A percentile compares a stretch with the other conserved stretches of the same genome.
Conservation (phyloP, 345 rosid genomes). For the Durio zibethinus region DNA sequence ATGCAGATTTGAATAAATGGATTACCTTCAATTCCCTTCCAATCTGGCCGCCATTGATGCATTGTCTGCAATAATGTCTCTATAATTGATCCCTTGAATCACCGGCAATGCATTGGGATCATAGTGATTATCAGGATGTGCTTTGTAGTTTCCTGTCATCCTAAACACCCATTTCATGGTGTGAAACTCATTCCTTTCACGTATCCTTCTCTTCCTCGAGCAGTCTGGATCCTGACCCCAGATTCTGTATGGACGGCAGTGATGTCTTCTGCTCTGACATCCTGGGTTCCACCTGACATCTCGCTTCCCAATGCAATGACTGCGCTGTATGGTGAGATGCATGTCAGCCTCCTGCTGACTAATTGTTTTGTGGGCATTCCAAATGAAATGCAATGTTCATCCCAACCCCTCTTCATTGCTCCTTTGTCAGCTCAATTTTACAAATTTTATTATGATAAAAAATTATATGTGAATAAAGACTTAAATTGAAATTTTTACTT, state of each 20-base stretch:
- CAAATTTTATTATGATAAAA: too few relatives aligned
- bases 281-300: constrained; percentile 78
- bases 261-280: constrained; percentile 70
- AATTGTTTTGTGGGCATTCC: constrained; percentile 73
- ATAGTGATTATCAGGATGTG: constrained; percentile 55
- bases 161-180: constrained; percentile 78
- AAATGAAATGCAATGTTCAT: constrained; percentile 62
- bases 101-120: constrained; percentile 65
- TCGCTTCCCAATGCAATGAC: constrained; percentile 74
- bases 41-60: constrained; percentile 60
- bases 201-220: constrained; percentile 64
- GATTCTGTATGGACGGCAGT: constrained; percentile 67
- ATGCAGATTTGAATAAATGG: constrained; percentile 66
- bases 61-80: constrained; percentile 62
- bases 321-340: constrained; percentile 74
- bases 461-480: too few relatives aligned
- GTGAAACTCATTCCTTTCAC: constrained; percentile 53
- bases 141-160: constrained; percentile 77
- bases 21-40: constrained; percentile 61
- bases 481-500: too few relatives aligned
- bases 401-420: constrained; percentile 92
- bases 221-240: constrained; percentile 72
- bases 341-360: constrained; percentile 55
- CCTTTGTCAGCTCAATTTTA: too few relatives aligned
- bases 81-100: constrained; percentile 53